Percentiles rank a stretch among this genome's conserved stretches.
Conservation (phyloP, 352 stramenopile genomes). For the Globisporangium canariense region DNA sequence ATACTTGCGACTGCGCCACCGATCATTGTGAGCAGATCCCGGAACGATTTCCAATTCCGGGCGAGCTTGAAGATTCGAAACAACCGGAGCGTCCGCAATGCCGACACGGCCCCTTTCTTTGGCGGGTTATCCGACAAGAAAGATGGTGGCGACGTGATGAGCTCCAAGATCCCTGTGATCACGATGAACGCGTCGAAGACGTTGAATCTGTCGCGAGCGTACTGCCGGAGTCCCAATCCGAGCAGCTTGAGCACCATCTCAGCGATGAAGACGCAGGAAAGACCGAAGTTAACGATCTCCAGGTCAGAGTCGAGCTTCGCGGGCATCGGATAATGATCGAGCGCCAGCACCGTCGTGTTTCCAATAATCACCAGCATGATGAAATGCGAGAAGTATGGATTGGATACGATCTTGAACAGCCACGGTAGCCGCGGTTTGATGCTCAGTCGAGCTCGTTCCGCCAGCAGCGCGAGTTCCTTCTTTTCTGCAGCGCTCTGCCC, state of each 20-base stretch:
- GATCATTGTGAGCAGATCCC: slow-evolving; percentile 92
- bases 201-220: slow-evolving; percentile 76
- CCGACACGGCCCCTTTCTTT: slow-evolving; percentile 70
- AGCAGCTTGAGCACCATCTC: slow-evolving; percentile 85
- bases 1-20: slow-evolving; percentile 89
- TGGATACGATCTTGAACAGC: slow-evolving; percentile 58
- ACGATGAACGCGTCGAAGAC: slow-evolving; percentile 88
- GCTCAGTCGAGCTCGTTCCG: slow-evolving; percentile 28
- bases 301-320: slow-evolving; percentile 41
- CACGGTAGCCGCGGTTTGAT: slow-evolving; percentile 27
- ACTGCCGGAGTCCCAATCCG: slow-evolving; percentile 74
- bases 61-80: slow-evolving; percentile 95
- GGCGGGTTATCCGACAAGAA: slow-evolving; percentile 57
- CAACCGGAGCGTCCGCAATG: slow-evolving; percentile 87
- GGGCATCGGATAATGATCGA: slow-evolving; percentile 84
- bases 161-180: slow-evolving; percentile 68
- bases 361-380: slow-evolving; percentile 78
- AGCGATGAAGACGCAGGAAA: slow-evolving; percentile 68
- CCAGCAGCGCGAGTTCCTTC: slow-evolving; percentile 27
- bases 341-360: slow-evolving; percentile 80
- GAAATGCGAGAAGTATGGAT: slow-evolving; percentile 49
- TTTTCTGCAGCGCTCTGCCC: slow-evolving; percentile 29
- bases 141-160: slow-evolving; percentile 56
- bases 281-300: slow-evolving; percentile 77
- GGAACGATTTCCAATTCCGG: slow-evolving; percentile 88